Evolutionary conservation across 352 stramenopile species (phyloP), one percentile per base, ranked within the genome.

Genomic region (Lagenidium sp.): DNA sequence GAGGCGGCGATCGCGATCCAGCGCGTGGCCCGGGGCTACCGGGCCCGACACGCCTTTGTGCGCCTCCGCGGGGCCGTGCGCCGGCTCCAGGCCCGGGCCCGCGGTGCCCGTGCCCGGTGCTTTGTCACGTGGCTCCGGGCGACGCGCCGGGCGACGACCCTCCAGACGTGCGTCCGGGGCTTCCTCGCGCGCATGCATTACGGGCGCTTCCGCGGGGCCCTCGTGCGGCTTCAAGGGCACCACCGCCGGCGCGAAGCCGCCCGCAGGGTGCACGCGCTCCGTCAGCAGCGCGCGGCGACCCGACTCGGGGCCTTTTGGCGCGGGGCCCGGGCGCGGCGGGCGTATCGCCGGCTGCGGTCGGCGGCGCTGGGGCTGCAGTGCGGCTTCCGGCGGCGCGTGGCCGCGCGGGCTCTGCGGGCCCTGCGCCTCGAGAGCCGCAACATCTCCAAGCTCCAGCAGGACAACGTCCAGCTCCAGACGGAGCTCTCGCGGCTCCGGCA

Each of bases 341-440:
- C 55, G 24, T 87, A 67, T 41, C 21, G 12, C 7, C 47, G 42
- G 6, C 19, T 82, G 7, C 53, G 56, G 18, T 50, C 44, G 5
- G 59, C 60, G 0, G 47, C 69, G 23, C 40, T 86, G 31, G 43
- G 59, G 8, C 45, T 92, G 28, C 79, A 92, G 50, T 86, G 79
- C 34, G 59, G 48, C 19, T 29, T 66, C 11, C 75, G 78, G 7
- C 52, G 50, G 5, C 64, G 62, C 11, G 22, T 60, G 12, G 78
- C 76, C 8, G 69, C 52, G 25, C 53, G 51, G 5, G 34, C 57
- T 16, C 53, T 92, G 10, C 44, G 65, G 16, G 56, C 43, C 24
- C 39, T 85, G 38, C 74, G 75, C 2, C 46, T 69, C 34, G 76
- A 92, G 49, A 86, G 75, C 43, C 71, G 67, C 36, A 86, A 92